Percentiles rank a stretch among this genome's conserved stretches.
Conservation (phyloP, 2,329 filamentous ascomycete genomes). For the Ophiostoma novo-ulmi region DNA sequence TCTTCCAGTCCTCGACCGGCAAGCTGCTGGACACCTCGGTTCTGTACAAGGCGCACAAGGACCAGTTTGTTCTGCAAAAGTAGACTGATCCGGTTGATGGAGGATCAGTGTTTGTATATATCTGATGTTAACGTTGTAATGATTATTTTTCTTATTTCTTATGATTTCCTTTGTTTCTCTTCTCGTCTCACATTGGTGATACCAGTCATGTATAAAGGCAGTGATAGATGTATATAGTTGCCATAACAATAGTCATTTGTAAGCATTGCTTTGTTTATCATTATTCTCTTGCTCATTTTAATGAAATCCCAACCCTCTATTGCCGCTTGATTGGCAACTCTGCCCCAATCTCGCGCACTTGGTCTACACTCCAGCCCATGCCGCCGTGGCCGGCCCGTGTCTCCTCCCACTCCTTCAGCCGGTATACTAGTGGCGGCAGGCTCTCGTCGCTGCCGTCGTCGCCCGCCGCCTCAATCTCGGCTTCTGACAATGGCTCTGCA, state of each 20-base stretch:
- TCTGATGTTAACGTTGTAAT: not conserved
- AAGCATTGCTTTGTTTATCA: no score
- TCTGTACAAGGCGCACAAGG: conserved; percentile 45
- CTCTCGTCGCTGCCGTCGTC: conserved; percentile 25
- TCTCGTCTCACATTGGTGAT: no score
- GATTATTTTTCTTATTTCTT: not conserved
- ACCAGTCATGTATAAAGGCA: no score
- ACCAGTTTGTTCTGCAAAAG: conserved; percentile 42
- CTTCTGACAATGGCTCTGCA: conserved; percentile 28
- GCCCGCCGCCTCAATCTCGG: not conserved
- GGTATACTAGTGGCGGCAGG: conserved; percentile 25
- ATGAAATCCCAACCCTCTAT: not conserved
- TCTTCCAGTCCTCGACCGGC: conserved; percentile 46
- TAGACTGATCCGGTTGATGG: not conserved
- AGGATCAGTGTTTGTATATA: not conserved
- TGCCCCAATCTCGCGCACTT: conserved; percentile 32
- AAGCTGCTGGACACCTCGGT: conserved; percentile 44
- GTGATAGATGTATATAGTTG: no score
- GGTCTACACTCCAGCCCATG: conserved; percentile 45
- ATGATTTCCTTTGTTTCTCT: not conserved
- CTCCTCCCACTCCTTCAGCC: conserved; percentile 45
- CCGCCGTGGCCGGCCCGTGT: conserved; percentile 46
- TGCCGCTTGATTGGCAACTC: conserved; percentile 28
- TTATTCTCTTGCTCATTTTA: no score
- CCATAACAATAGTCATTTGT: no score